Evolutionary conservation across 2,329 filamentous ascomycete species (phyloP).

Genomic region (Fusarium verticillioides): DNA sequence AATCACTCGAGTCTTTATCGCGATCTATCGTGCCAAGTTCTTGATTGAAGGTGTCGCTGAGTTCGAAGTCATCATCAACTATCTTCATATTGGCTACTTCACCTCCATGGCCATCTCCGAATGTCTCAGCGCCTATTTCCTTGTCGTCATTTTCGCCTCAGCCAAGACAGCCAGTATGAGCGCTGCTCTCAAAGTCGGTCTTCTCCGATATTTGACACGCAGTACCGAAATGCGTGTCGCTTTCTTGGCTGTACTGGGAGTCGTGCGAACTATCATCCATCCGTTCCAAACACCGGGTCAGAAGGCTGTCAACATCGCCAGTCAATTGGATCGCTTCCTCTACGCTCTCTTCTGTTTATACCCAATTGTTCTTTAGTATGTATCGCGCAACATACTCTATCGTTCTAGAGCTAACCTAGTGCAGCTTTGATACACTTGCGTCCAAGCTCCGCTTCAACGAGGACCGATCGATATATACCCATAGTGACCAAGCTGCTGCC

Average conservation of each 20-base stretch:
- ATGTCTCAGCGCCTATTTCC: constrained; percentile 53
- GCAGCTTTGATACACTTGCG: constrained; percentile 48
- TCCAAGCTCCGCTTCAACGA: constrained; percentile 45
- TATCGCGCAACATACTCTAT: not conserved
- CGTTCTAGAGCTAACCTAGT: not conserved
- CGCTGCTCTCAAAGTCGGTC: constrained; percentile 45
- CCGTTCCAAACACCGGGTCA: constrained; percentile 52
- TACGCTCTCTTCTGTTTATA: constrained; percentile 56
- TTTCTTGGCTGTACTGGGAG: constrained; percentile 50
- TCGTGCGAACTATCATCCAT: constrained; percentile 54
- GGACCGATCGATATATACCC: constrained; percentile 14
- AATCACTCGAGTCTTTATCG: constrained; percentile 58
- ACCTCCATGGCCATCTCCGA: constrained; percentile 54
- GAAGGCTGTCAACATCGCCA: constrained; percentile 49
- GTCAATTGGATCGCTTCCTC: constrained; percentile 54
- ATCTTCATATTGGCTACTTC: constrained; percentile 56
- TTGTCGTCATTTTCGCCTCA: constrained; percentile 51
- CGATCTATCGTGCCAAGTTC: constrained; percentile 46
- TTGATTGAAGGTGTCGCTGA: constrained; percentile 44
- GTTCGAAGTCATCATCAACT: constrained; percentile 46
- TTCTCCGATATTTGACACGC: constrained; percentile 53
- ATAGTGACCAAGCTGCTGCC: constrained; percentile 7
- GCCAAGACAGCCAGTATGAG: constrained; percentile 42
- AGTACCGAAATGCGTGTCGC: constrained; percentile 55
- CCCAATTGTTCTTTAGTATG: constrained; percentile 54